Evolutionary conservation across 23 red algal species (phyloP).

Genomic region (Gracilaria vermiculophylla): DNA sequence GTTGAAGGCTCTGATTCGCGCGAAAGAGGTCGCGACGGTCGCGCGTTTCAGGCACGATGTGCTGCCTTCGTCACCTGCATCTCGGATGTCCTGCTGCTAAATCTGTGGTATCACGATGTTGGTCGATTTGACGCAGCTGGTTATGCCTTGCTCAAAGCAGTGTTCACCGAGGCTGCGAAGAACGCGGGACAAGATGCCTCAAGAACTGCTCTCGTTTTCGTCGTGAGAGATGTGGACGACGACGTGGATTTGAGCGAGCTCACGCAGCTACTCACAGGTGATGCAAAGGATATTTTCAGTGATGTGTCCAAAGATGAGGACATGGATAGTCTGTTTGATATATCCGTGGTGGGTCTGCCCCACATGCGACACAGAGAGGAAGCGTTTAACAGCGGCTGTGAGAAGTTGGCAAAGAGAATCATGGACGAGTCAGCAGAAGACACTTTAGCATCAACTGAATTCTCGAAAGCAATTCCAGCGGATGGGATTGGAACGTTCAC

Average conservation of each 20-base stretch:
- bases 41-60: conserved; percentile 70
- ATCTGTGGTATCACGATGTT: conserved; percentile 93
- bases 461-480: conserved; percentile 86
- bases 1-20: conserved; percentile 92
- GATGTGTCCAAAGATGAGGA: conserved; percentile 30
- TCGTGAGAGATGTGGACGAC: conserved; percentile 78
- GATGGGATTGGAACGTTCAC: conserved; percentile 85
- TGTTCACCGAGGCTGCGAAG: conserved; percentile 71
- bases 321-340: conserved; percentile 52
- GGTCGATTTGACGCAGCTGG: conserved; percentile 77
- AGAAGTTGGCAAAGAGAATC: conserved; percentile 30
- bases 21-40: conserved; percentile 64
- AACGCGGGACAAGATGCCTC: conserved; percentile 43
- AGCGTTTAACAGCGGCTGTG: conserved; percentile 55
- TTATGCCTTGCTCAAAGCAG: conserved; percentile 64
- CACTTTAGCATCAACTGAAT: conserved; percentile 62
- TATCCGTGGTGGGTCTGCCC: conserved; percentile 64
- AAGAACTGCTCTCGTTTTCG: conserved; percentile 70
- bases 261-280: conserved; percentile 1
- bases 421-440: conserved; percentile 23
- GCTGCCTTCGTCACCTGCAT: conserved; percentile 73
- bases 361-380: conserved; percentile 68
- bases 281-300: conserved; percentile 60
- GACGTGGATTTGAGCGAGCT: conserved; percentile 36
- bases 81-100: conserved; percentile 85